Evolutionary conservation across 1,139 yeast genomes (phyloP).

Genomic region (Meyerozyma guilliermondii): DNA sequence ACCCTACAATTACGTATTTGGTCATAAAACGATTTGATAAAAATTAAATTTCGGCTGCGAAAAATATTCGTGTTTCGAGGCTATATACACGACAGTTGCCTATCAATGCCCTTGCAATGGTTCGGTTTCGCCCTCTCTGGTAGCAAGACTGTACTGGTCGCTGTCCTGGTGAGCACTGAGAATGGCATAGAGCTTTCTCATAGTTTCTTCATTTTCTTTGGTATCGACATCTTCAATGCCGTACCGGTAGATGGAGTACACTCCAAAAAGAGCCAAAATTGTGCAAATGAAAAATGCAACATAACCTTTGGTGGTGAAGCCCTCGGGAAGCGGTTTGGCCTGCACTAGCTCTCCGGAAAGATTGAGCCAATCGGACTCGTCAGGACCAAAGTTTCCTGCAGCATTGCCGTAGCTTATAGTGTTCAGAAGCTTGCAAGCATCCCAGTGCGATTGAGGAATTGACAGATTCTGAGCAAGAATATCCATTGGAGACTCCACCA

Average conservation of each 20-base stretch:
- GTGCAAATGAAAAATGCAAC: constrained; percentile 56
- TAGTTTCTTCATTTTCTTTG: constrained; percentile 33
- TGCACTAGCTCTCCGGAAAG: constrained; percentile 55
- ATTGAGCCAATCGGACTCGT: constrained; percentile 42
- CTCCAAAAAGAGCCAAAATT: constrained; percentile 53
- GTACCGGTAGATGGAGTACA: constrained; percentile 49
- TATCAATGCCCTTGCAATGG: constrained; percentile 7
- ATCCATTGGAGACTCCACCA: constrained; percentile 67
- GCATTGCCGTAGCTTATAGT: constrained; percentile 59
- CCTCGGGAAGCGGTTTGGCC: constrained; percentile 53
- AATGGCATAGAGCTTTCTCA: constrained; percentile 8
- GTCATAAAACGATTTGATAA: background rate
- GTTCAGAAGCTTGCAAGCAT: constrained; percentile 52
- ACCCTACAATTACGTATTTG: constrained; percentile 5
- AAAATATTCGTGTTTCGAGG: background rate
- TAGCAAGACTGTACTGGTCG: background rate
- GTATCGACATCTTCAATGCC: constrained; percentile 58
- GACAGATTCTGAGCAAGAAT: constrained; percentile 23
- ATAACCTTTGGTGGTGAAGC: constrained; percentile 67
- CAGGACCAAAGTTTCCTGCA: constrained; percentile 45
- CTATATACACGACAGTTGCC: background rate
- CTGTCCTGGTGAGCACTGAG: constrained; percentile 7
- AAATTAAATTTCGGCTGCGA: constrained; percentile 2
- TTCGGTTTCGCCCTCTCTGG: constrained; percentile 1
- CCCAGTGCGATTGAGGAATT: constrained; percentile 46